Evolutionary conservation across 1,139 yeast genomes (phyloP).

Genomic region (Neolecta irregularis): DNA sequence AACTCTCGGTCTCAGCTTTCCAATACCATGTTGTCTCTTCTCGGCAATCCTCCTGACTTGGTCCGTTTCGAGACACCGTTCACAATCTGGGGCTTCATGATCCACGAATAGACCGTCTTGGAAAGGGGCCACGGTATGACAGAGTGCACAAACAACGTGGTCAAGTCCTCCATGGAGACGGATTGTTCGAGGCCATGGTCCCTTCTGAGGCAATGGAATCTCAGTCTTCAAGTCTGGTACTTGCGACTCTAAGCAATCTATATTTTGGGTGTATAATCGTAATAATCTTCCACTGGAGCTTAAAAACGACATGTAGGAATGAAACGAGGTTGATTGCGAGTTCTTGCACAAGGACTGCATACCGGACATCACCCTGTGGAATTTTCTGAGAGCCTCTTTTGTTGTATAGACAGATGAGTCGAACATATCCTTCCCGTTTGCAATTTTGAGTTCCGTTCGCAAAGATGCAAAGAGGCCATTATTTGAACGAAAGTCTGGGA

Average conservation of each 20-base stretch:
- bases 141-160: constrained; percentile 54
- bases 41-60: constrained; percentile 40
- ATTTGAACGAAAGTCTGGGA: constrained; percentile 74
- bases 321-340: constrained; percentile 76
- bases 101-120: constrained; percentile 32
- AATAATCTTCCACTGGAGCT: constrained; percentile 53
- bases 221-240: constrained; percentile 20
- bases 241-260: constrained; percentile 45
- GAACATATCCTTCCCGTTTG: not conserved
- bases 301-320: constrained; percentile 51
- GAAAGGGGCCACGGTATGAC: constrained; percentile 52
- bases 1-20: constrained; percentile 56
- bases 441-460: constrained; percentile 1
- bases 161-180: constrained; percentile 86
- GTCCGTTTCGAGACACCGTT: constrained; percentile 32
- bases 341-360: not conserved
- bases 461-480: constrained; percentile 50
- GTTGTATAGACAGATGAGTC: constrained; percentile 3
- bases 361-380: not conserved
- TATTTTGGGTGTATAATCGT: constrained; percentile 74
- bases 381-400: not conserved
- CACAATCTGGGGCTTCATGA: constrained; percentile 53
- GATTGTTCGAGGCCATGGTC: constrained; percentile 53
- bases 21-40: constrained; percentile 46
- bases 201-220: constrained; percentile 14